These are phyloP conservation scores for Colletotrichum chlorophyti DNA, from an alignment of 2,329 filamentous ascomycete species.

Conservation along the genomic window DNA sequence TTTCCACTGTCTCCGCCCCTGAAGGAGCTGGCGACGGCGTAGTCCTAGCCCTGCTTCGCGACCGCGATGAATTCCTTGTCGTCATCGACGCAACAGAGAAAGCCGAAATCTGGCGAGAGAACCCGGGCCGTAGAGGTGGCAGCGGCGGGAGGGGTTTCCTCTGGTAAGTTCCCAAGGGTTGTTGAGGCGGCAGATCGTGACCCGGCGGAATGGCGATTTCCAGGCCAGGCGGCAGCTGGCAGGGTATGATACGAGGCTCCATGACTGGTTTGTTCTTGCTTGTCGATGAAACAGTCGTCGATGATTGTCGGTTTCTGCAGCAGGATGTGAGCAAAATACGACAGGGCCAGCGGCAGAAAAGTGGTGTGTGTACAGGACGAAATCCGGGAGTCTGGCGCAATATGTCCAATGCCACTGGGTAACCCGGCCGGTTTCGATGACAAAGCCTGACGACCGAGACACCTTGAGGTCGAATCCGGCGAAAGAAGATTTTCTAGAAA, in stretches of 20 bases:
- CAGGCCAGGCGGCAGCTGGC: conserved; percentile 27
- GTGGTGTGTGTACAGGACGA: conserved; percentile 9
- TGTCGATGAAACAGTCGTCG: neutral
- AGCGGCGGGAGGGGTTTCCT: conserved; percentile 36
- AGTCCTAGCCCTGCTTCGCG: conserved; percentile 13
- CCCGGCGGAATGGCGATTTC: conserved; percentile 31
- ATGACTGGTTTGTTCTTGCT: conserved; percentile 3
- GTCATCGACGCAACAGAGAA: conserved; percentile 14
- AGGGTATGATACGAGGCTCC: conserved; percentile 22
- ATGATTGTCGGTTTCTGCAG: neutral
- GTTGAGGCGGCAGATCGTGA: conserved; percentile 29
- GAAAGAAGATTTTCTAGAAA: conserved; percentile 23
- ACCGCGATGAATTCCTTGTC: conserved; percentile 7
- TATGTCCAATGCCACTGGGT: conserved; percentile 26
- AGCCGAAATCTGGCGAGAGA: conserved; percentile 15
- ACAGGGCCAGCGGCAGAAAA: too few relatives aligned
- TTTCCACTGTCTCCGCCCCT: conserved; percentile 2
- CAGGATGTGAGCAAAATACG: neutral
- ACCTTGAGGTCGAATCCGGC: conserved; percentile 16
- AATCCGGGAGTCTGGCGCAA: conserved; percentile 23
- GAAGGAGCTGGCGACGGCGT: conserved; percentile 7
- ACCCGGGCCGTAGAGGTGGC: conserved; percentile 22
- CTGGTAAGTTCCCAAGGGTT: conserved; percentile 31
- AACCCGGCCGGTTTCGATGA: conserved; percentile 16
- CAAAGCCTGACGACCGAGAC: conserved; percentile 18